These are phyloP conservation scores for Yarrowia galli DNA, from an alignment of 1,139 yeast species.

Conservation along the genomic window DNA sequence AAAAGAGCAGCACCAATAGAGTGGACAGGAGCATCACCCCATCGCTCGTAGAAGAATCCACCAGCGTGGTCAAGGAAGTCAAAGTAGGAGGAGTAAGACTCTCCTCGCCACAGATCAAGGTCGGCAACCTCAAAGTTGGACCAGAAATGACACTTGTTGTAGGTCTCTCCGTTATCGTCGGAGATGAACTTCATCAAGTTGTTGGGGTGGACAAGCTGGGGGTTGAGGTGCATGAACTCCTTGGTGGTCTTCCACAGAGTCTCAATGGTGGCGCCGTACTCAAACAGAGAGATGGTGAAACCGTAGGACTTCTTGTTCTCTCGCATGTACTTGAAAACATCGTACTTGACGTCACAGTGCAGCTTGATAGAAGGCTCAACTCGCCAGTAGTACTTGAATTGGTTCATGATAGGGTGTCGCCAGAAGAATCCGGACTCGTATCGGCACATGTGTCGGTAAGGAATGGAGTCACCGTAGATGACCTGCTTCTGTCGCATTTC, in stretches of 20 bases:
- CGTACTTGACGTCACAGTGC: conserved; percentile 82
- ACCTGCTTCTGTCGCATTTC: conserved; percentile 57
- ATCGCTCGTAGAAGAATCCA: conserved; percentile 88
- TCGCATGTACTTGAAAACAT: conserved; percentile 80
- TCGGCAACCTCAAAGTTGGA: conserved; percentile 84
- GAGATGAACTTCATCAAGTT: conserved; percentile 77
- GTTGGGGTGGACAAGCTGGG: conserved; percentile 68
- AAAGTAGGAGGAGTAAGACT: conserved; percentile 72
- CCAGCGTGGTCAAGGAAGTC: conserved; percentile 77
- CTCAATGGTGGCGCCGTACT: conserved; percentile 76
- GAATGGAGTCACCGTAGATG: conserved; percentile 69
- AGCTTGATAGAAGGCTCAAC: conserved; percentile 87
- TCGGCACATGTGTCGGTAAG: conserved; percentile 89
- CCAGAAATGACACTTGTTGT: conserved; percentile 89
- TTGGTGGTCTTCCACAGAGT: conserved; percentile 83
- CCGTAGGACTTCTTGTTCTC: conserved; percentile 77
- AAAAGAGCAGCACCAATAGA: conserved; percentile 85
- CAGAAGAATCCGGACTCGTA: conserved; percentile 90
- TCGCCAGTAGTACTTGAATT: conserved; percentile 91
- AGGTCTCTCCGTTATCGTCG: conserved; percentile 62
- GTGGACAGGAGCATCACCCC: conserved; percentile 95
- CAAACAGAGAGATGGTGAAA: conserved; percentile 81
- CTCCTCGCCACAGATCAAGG: conserved; percentile 74
- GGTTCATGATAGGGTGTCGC: conserved; percentile 72
- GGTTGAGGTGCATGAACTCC: conserved; percentile 67